These are phyloP conservation scores for Tagetes erecta DNA, from an alignment of 129 eudicot species.

Conservation along the genomic window DNA sequence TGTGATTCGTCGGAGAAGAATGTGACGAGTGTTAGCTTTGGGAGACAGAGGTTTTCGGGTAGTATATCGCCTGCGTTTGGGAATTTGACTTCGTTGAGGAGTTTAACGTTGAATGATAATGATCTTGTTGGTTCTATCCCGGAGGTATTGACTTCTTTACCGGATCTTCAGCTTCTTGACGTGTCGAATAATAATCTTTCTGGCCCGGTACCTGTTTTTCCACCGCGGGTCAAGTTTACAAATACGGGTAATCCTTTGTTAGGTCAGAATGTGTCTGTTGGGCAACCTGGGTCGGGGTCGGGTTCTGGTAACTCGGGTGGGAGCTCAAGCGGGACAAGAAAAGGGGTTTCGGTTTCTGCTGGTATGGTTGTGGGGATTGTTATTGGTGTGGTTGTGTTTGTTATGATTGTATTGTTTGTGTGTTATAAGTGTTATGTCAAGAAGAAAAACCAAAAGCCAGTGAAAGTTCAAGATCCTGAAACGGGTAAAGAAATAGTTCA, in stretches of 20 bases:
- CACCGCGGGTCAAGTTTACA: conserved; percentile 35
- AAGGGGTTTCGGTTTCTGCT: conserved; percentile 8
- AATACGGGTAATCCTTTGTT: conserved; percentile 49
- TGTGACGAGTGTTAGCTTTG: conserved; percentile 50
- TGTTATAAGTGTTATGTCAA: conserved; percentile 30
- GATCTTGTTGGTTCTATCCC: conserved; percentile 54
- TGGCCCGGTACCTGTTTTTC: conserved; percentile 44
- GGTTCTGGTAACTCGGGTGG: conserved; percentile 12
- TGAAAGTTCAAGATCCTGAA: conserved; percentile 32
- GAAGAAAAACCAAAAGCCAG: conserved; percentile 26
- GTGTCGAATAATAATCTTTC: conserved; percentile 69
- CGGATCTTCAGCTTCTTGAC: conserved; percentile 50
- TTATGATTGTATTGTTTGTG: conserved; percentile 27
- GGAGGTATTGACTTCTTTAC: conserved; percentile 34
- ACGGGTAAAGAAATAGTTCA: conserved; percentile 31
- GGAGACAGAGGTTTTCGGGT: conserved; percentile 48
- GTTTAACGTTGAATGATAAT: conserved; percentile 55
- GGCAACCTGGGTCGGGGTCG: conserved; percentile 26
- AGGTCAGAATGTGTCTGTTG: conserved; percentile 45
- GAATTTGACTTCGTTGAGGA: conserved; percentile 47
- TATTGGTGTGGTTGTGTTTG: conserved; percentile 29
- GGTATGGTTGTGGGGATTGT: conserved; percentile 46
- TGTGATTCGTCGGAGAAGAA: conserved; percentile 46
- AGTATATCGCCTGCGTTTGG: conserved; percentile 62
- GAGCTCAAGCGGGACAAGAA: conserved; percentile 1